These are phyloP conservation scores for Alternaria sp. DNA, from an alignment of 2,329 filamentous ascomycete species.

Conservation along the genomic window DNA sequence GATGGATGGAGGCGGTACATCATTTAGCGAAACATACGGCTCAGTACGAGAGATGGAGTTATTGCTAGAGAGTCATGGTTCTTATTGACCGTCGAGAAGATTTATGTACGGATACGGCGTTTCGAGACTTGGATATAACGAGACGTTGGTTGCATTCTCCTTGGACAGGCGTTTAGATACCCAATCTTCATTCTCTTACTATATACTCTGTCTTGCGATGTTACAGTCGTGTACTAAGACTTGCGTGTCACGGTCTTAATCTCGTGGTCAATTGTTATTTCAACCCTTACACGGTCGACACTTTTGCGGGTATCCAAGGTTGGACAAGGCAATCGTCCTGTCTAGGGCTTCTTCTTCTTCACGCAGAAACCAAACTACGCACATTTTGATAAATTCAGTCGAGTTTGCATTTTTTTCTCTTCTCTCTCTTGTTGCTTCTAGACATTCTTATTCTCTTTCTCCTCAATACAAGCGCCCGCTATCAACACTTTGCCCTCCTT, in stretches of 20 bases:
- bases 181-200: not conserved
- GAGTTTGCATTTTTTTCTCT: not conserved
- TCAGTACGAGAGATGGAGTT: not conserved
- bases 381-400: not conserved
- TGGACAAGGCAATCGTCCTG: no score
- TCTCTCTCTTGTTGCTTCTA: not conserved
- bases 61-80: not conserved
- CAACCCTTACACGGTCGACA: no score
- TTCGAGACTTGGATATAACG: not conserved
- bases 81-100: not conserved
- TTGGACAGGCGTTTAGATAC: not conserved
- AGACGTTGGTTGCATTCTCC: not conserved
- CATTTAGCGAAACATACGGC: not conserved
- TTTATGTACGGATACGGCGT: not conserved
- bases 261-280: no score
- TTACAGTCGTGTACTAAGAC: no score
- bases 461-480: not conserved
- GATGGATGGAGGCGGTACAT: slow-evolving; percentile 14
- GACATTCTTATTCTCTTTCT: not conserved
- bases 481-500: no score
- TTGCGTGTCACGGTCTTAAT: no score
- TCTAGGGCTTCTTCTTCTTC: no score
- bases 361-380: not conserved
- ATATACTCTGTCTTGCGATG: not conserved
- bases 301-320: no score